These are phyloP conservation scores for Candida sphagnicola DNA, from an alignment of 805 yeast species.

Conservation along the genomic window DNA sequence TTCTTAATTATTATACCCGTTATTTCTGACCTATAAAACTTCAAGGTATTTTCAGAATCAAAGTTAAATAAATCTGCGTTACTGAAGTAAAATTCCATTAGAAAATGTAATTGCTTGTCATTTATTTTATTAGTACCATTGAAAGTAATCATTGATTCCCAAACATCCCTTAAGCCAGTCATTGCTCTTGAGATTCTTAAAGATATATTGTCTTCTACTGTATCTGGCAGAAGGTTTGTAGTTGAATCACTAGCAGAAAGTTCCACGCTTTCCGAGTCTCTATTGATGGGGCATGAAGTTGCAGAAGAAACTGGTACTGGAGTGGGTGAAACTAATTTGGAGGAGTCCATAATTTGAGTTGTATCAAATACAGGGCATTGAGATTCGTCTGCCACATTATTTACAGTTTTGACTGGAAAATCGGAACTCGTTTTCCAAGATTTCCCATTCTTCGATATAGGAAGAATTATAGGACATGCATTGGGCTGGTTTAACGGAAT, in stretches of 20 bases:
- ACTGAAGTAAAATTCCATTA: constrained; percentile 28
- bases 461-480: too few relatives aligned
- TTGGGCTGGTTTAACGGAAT: not conserved
- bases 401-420: too few relatives aligned
- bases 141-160: constrained; percentile 20
- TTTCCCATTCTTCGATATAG: too few relatives aligned
- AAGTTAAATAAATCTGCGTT: constrained; percentile 10
- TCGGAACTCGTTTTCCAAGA: too few relatives aligned
- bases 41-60: constrained; percentile 21
- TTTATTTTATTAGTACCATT: constrained; percentile 18
- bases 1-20: constrained; percentile 12
- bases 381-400: too few relatives aligned
- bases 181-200: constrained; percentile 1
- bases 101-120: constrained; percentile 20
- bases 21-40: constrained; percentile 23
- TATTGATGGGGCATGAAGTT: not conserved
- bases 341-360: constrained; percentile 1
- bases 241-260: not conserved
- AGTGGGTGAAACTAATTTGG: not conserved
- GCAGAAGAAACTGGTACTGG: not conserved
- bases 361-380: constrained; percentile 4
- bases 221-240: not conserved
- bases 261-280: not conserved
- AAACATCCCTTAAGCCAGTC: constrained; percentile 19
- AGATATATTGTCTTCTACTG: not conserved